Percentiles rank a stretch among this genome's conserved stretches.
These are phyloP conservation scores for Thamnidium elegans DNA, from an alignment of 192 early-diverging fungal species.

Conservation along the genomic window DNA sequence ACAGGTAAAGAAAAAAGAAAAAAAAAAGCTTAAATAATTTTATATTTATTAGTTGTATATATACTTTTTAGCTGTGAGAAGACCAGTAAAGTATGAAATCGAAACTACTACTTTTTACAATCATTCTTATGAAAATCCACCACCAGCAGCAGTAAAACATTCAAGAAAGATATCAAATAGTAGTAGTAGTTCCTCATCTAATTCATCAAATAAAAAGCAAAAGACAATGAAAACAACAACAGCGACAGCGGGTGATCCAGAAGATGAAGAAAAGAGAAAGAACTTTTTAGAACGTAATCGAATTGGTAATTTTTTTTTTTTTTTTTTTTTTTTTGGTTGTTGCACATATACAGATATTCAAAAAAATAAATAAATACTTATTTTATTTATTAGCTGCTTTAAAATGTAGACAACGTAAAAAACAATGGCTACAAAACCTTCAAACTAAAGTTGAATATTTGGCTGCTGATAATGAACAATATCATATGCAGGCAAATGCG, in stretches of 20 bases:
- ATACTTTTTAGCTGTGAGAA: not conserved
- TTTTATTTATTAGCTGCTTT: constrained; percentile 59
- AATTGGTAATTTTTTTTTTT: constrained; percentile 49
- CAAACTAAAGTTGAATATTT: constrained; percentile 64
- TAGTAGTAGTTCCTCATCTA: not conserved
- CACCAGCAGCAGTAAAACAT: not conserved
- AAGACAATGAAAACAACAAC: constrained; percentile 1
- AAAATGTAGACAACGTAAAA: constrained; percentile 93
- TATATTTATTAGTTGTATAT: no score
- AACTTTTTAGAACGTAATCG: constrained; percentile 91
- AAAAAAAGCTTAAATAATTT: no score
- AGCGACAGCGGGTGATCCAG: constrained; percentile 4
- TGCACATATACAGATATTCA: no score
- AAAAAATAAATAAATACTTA: not conserved
- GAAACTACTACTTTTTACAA: not conserved
- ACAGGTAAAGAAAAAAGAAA: not conserved
- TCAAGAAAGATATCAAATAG: not conserved
- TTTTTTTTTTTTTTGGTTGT: not conserved
- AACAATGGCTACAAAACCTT: constrained; percentile 83
- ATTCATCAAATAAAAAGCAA: not conserved
- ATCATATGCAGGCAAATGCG: constrained; percentile 51
- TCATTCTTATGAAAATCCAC: not conserved
- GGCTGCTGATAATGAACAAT: constrained; percentile 61
- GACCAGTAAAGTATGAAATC: not conserved
- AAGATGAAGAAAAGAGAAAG: constrained; percentile 70